These are phyloP conservation scores for Nissolia schottii DNA, from an alignment of 306 rosid genomes.

Conservation along the genomic window DNA sequence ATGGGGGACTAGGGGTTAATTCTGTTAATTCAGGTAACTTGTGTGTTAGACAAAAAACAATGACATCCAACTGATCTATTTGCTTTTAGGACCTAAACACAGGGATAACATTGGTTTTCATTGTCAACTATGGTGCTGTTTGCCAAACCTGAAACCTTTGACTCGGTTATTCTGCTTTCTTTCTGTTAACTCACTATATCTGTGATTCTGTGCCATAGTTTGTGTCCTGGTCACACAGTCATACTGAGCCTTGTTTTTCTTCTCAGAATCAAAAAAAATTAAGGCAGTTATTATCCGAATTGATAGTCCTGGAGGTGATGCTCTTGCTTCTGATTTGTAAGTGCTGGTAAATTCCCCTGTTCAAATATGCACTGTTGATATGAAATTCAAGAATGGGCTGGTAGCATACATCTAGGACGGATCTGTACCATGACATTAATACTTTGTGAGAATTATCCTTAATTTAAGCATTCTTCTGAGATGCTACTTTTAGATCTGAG, in stretches of 20 bases:
- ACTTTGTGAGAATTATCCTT: conserved; percentile 8
- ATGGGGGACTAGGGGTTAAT: not conserved
- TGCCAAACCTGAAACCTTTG: conserved; percentile 12
- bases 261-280: conserved; percentile 67
- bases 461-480: not conserved
- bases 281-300: conserved; percentile 93
- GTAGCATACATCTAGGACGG: conserved; percentile 1
- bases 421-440: conserved; percentile 12
- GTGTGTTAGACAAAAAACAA: not conserved
- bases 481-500: not conserved
- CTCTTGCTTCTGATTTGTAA: conserved; percentile 98
- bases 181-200: not conserved
- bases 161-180: not conserved
- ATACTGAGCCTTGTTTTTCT: conserved; percentile 20
- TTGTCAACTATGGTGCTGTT: conserved; percentile 4
- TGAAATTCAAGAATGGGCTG: conserved; percentile 23
- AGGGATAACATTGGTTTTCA: conserved; percentile 8
- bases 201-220: not conserved
- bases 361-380: conserved; percentile 16
- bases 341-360: conserved; percentile 42
- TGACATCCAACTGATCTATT: not conserved
- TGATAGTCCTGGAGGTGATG: conserved; percentile 99
- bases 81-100: not conserved
- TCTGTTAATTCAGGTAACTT: not conserved
- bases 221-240: not conserved